Conservation (phyloP, 768 basidiomycete genomes). For the Pisolithus sp. region DNA sequence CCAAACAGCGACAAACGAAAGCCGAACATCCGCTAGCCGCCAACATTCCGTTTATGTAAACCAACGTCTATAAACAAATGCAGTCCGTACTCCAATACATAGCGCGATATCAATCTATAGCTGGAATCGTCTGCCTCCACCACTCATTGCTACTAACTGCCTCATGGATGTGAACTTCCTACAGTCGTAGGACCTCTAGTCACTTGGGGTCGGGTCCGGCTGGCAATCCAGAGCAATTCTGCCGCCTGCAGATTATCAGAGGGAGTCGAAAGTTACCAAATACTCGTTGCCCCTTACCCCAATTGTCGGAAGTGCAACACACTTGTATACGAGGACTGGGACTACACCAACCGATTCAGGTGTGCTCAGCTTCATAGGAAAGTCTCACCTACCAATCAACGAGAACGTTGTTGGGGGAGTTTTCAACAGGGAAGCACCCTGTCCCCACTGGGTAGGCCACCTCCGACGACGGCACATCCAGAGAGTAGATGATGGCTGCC, state of each 20-base stretch:
- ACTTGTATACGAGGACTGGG: slow-evolving; percentile 1
- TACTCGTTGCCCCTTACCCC: slow-evolving; percentile 1
- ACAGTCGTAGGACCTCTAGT: background rate
- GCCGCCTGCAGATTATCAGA: background rate
- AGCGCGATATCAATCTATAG: too few relatives aligned
- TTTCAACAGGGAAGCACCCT: slow-evolving; percentile 1
- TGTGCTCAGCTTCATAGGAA: background rate
- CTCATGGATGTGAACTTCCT: background rate
- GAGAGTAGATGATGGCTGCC: background rate
- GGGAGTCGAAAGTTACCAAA: background rate
- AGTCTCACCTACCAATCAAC: slow-evolving; percentile 1
- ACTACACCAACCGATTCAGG: background rate
- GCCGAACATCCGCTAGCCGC: too few relatives aligned
- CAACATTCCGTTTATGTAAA: background rate
- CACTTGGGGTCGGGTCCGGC: background rate
- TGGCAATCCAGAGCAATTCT: slow-evolving; percentile 2
- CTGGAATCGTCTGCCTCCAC: too few relatives aligned
- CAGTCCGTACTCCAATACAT: too few relatives aligned
- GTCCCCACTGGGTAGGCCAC: slow-evolving; percentile 2
- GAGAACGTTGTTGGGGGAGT: background rate
- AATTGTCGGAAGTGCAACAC: slow-evolving; percentile 2
- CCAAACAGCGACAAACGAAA: too few relatives aligned
- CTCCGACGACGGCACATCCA: background rate
- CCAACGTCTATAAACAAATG: background rate
- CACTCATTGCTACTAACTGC: background rate